A percentile compares a stretch with the other conserved stretches of the same genome.
Evolutionary conservation across 148 eudicot genomes (phyloP).

Genomic region (Rhododendron ovatum): DNA sequence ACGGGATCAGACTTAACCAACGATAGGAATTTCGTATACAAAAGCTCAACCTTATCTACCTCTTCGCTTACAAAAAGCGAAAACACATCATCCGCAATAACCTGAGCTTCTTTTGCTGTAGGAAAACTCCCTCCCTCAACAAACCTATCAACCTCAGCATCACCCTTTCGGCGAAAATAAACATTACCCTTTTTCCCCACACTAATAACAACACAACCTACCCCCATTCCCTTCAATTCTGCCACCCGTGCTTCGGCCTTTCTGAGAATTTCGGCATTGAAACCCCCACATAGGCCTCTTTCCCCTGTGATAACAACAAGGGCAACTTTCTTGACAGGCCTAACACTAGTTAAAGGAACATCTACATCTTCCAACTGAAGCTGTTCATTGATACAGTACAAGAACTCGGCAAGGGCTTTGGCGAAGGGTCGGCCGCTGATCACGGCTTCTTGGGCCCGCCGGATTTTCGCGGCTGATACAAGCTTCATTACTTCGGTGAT

Average conservation of each 20-base stretch:
- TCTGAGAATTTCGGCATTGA: neutral
- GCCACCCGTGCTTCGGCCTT: neutral
- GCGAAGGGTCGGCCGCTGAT: neutral
- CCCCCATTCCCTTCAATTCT: neutral
- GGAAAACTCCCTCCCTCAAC: conserved; percentile 3
- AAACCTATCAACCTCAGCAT: neutral
- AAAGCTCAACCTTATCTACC: conserved; percentile 6
- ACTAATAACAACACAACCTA: neutral
- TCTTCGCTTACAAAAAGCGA: conserved; percentile 1
- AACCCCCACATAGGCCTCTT: neutral
- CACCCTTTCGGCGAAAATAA: neutral
- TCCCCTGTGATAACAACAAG: conserved; percentile 3
- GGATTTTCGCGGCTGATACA: neutral
- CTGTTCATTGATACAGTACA: neutral
- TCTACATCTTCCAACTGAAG: neutral
- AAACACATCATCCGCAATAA: conserved; percentile 5
- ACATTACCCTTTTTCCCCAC: neutral
- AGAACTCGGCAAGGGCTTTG: neutral
- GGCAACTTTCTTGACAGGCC: conserved; percentile 9
- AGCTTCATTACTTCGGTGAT: neutral
- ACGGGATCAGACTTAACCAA: conserved; percentile 3
- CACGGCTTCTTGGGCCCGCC: conserved; percentile 1
- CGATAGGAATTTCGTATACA: neutral
- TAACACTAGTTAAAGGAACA: conserved; percentile 3
- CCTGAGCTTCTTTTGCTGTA: conserved; percentile 1